These are phyloP conservation scores for Diutina sp. DNA, from an alignment of 1,139 yeast genomes.

Conservation along the genomic window DNA sequence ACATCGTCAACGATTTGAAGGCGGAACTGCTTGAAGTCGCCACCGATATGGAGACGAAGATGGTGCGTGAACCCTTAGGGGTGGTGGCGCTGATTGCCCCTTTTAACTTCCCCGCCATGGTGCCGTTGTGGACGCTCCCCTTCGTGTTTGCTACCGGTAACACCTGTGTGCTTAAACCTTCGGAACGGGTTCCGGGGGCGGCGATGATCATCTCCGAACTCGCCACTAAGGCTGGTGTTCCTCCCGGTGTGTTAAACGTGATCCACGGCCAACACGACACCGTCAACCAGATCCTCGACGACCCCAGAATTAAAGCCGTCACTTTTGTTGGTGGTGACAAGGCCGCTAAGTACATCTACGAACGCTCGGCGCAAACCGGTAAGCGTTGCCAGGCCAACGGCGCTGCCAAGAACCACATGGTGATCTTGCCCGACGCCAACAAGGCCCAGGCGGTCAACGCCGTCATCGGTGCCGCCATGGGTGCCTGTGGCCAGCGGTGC, in stretches of 20 bases:
- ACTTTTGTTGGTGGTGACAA: slow-evolving; percentile 71
- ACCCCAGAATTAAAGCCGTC: slow-evolving; percentile 66
- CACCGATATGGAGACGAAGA: slow-evolving; percentile 67
- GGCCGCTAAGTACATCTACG: slow-evolving; percentile 65
- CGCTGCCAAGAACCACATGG: slow-evolving; percentile 71
- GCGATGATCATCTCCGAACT: slow-evolving; percentile 67
- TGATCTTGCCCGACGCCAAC: slow-evolving; percentile 63
- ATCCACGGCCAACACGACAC: slow-evolving; percentile 72
- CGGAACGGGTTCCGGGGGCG: slow-evolving; percentile 73
- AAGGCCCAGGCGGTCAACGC: slow-evolving; percentile 55
- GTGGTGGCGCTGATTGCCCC: slow-evolving; percentile 64
- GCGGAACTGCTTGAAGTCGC: slow-evolving; percentile 62
- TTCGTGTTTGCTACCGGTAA: slow-evolving; percentile 68
- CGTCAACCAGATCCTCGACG: slow-evolving; percentile 62
- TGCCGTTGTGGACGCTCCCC: slow-evolving; percentile 76
- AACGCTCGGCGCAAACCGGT: slow-evolving; percentile 55
- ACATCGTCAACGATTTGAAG: slow-evolving; percentile 51
- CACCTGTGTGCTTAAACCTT: slow-evolving; percentile 64
- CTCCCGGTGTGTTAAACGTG: slow-evolving; percentile 62
- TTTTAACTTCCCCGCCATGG: slow-evolving; percentile 81
- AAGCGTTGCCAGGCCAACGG: slow-evolving; percentile 70
- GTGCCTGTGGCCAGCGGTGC: slow-evolving; percentile 81
- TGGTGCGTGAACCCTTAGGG: slow-evolving; percentile 54
- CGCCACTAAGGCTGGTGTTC: slow-evolving; percentile 66
- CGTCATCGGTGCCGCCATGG: slow-evolving; percentile 67